Percentiles rank a stretch among this genome's conserved stretches.
Conservation (phyloP, 768 basidiomycete species). For the Coprinopsis cinerea region DNA sequence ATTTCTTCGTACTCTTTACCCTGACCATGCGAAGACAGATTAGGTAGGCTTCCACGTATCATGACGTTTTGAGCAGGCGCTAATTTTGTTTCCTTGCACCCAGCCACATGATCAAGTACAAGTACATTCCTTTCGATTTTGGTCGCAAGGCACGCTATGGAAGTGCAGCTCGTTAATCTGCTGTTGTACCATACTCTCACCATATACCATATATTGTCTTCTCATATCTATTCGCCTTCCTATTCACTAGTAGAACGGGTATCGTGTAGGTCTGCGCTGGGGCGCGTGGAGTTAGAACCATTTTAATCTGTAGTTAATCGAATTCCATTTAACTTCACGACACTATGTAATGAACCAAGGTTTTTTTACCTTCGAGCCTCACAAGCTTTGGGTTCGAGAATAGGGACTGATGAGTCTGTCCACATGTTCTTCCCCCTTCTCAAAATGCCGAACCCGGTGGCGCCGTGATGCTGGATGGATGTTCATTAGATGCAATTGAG, state of each 20-base stretch:
- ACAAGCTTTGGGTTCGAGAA: too few species aligned
- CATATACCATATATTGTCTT: slow-evolving; percentile 19
- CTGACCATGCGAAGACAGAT: slow-evolving; percentile 96
- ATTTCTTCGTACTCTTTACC: slow-evolving; percentile 93
- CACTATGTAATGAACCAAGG: not conserved
- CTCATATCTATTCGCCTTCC: slow-evolving; percentile 6
- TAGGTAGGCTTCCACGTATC: slow-evolving; percentile 52
- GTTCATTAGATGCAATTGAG: not conserved
- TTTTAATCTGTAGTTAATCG: too few species aligned
- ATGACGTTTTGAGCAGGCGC: slow-evolving; percentile 6
- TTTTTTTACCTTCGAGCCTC: not conserved
- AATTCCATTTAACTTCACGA: not conserved
- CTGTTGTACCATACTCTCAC: slow-evolving; percentile 13
- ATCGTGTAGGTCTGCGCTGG: not conserved
- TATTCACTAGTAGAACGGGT: not conserved
- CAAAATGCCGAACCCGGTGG: not conserved
- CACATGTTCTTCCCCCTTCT: not conserved
- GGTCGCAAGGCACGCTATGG: slow-evolving; percentile 91
- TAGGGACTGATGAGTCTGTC: too few species aligned
- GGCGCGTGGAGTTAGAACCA: not conserved
- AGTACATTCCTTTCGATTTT: slow-evolving; percentile 92
- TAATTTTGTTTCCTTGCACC: slow-evolving; percentile 5
- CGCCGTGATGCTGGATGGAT: not conserved
- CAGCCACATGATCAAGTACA: slow-evolving; percentile 99
- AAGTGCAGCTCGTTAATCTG: slow-evolving; percentile 20